Evolutionary conservation across 2,329 filamentous ascomycete genomes (phyloP), one percentile per base, ranked within the genome.

Genomic region (Oidium heveae): DNA sequence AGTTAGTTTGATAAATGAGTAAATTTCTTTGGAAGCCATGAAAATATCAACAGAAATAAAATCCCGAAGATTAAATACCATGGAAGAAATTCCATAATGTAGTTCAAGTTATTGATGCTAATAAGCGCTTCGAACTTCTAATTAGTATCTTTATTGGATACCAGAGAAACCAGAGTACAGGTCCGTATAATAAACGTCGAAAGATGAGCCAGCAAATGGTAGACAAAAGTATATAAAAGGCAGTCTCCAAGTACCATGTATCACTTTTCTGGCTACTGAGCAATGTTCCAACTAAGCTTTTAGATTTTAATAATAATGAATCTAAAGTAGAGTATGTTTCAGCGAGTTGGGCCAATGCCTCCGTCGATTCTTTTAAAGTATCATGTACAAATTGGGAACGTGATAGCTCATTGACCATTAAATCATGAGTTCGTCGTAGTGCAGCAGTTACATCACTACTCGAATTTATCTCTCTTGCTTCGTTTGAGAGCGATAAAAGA

Each of bases 161-260:
- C 76, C 84, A 89, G 24, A 95, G 68, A 22, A 96, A 71, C 84
- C 86, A 91, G 81, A 85, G 93, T 56, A 86, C 68, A 1, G 91
- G 91, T 0, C 91, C 89, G 69, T 93, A 98, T 8, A 98, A 64
- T 43, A 89, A 72, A 47, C 91, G 73, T 32, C 91, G 73, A 63
- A 93, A 95, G 7, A 94, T 65, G 8, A 98, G 74, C 91, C 91
- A 98, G 33, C 71, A 73, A 44, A 88, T 79, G 0, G 87, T 95
- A 6, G 70, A 76, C 22, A 83, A 63, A 16, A 96, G 74, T 61
- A 95, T 74, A 65, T 88, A 93, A 60, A 96, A 80, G 1, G 88
- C 79, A 39, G 85, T 93, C 68, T 91, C 84, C 36, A 98, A 75
- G 66, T 98, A 98, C 91, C 91, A 98, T 2, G 88, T 95, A 65